phyloP scores from a whole-genome alignment of 1,284 basidiomycete species.

The Meira nashicola region DNA sequence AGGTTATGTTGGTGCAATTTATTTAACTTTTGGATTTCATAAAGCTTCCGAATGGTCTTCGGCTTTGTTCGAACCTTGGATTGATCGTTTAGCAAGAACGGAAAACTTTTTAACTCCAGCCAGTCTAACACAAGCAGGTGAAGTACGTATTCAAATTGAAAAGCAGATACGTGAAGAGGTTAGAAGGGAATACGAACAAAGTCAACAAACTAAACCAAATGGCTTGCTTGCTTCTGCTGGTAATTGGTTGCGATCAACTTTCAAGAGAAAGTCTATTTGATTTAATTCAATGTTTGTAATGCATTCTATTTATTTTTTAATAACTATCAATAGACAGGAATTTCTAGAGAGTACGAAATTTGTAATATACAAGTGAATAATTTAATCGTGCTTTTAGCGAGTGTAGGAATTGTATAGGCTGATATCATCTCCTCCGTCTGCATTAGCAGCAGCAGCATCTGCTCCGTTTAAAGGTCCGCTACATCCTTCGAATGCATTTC shows the following conservation, averaged over 20 bases:
- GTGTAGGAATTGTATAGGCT: conserved; percentile 42
- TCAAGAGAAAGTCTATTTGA: too few relatives aligned
- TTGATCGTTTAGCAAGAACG: background rate
- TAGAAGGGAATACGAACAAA: too few relatives aligned
- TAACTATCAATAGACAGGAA: too few relatives aligned
- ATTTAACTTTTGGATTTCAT: conserved; percentile 2
- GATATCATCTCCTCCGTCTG: conserved; percentile 7
- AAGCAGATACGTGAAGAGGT: background rate
- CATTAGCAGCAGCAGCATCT: conserved; percentile 26
- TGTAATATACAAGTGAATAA: too few relatives aligned
- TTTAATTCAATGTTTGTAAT: too few relatives aligned
- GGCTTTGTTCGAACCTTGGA: background rate
- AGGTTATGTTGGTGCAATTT: conserved; percentile 7
- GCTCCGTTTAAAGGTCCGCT: conserved; percentile 51
- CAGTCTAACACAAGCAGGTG: background rate
- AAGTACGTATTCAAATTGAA: background rate
- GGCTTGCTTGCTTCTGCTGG: too few relatives aligned
- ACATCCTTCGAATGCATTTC: conserved; percentile 21
- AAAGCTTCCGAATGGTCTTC: background rate
- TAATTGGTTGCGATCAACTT: too few relatives aligned
- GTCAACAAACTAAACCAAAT: too few relatives aligned
- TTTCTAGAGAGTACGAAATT: too few relatives aligned
- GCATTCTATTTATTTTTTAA: too few relatives aligned
- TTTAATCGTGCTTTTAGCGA: conserved; percentile 16
- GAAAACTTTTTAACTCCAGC: background rate